Evolutionary conservation across 352 stramenopile species (phyloP).

Genomic region (Globisporangium irregulare): DNA sequence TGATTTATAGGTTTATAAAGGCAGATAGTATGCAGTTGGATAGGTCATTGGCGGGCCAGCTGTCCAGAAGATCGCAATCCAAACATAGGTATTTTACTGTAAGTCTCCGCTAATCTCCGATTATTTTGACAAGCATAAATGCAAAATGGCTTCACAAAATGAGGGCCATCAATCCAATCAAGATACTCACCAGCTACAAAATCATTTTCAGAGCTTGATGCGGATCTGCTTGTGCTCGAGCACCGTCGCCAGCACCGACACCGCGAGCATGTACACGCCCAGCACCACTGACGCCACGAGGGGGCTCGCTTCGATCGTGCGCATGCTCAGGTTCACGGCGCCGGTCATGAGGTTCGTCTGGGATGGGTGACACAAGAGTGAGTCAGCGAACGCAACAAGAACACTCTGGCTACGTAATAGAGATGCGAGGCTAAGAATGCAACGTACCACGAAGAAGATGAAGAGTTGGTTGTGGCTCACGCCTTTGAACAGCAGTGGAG

Average conservation of each 20-base stretch:
- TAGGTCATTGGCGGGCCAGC: not conserved
- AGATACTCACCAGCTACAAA: not conserved
- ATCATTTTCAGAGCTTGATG: conserved; percentile 59
- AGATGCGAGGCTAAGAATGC: not conserved
- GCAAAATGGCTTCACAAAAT: conserved; percentile 13
- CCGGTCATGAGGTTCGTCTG: conserved; percentile 81
- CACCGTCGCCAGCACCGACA: conserved; percentile 52
- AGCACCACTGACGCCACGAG: conserved; percentile 42
- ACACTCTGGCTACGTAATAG: not conserved
- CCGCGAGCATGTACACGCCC: conserved; percentile 56
- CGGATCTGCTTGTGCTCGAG: conserved; percentile 53
- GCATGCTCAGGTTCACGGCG: conserved; percentile 75
- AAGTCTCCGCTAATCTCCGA: not conserved
- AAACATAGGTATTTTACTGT: not conserved
- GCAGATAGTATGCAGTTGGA: not conserved
- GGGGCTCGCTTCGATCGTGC: conserved; percentile 65
- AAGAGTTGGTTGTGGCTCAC: conserved; percentile 85
- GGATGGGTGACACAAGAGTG: not conserved
- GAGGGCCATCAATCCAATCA: conserved; percentile 1
- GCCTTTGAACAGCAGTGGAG: conserved; percentile 64
- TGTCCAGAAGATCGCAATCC: conserved; percentile 11
- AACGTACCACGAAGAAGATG: conserved; percentile 70
- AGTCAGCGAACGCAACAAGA: not conserved
- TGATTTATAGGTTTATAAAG: not conserved
- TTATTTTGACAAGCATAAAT: conserved; percentile 3